These are phyloP conservation scores for Plasmodium billcollinsi DNA, from an alignment of 169 alveolate genomes.

Conservation along the genomic window DNA sequence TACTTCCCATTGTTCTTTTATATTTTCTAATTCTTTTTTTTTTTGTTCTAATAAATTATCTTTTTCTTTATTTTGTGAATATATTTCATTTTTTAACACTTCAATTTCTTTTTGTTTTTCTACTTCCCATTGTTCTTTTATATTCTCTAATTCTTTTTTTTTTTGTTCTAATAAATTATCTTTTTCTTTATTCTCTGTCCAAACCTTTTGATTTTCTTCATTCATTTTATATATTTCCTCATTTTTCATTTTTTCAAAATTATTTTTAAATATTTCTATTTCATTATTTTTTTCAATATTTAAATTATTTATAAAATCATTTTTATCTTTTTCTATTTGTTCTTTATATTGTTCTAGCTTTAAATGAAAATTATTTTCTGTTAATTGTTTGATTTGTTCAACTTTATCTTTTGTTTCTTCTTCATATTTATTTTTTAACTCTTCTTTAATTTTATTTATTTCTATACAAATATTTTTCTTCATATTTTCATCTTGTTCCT, in stretches of 20 bases:
- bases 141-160: constrained; percentile 9
- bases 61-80: constrained; percentile 14
- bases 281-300: constrained; percentile 64
- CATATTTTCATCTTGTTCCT: constrained; percentile 25
- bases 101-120: constrained; percentile 49
- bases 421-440: constrained; percentile 9
- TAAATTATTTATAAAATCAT: constrained; percentile 63
- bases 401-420: constrained; percentile 36
- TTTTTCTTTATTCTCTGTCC: constrained; percentile 21
- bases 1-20: constrained; percentile 28
- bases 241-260: constrained; percentile 38
- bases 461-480: constrained; percentile 11
- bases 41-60: constrained; percentile 31
- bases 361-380: constrained; percentile 28
- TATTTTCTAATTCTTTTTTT: constrained; percentile 10
- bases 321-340: constrained; percentile 57
- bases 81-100: constrained; percentile 16
- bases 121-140: constrained; percentile 28
- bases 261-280: constrained; percentile 12
- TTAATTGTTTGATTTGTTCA: constrained; percentile 21
- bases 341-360: constrained; percentile 74
- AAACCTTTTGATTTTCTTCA: constrained; percentile 23
- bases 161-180: constrained; percentile 31
- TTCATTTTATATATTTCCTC: constrained; percentile 28
- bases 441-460: constrained; percentile 10